Percentiles rank a stretch among this genome's conserved stretches.
These are phyloP conservation scores for Pseudogymnoascus sp. DNA, from an alignment of 2,329 filamentous ascomycete species.

Conservation along the genomic window DNA sequence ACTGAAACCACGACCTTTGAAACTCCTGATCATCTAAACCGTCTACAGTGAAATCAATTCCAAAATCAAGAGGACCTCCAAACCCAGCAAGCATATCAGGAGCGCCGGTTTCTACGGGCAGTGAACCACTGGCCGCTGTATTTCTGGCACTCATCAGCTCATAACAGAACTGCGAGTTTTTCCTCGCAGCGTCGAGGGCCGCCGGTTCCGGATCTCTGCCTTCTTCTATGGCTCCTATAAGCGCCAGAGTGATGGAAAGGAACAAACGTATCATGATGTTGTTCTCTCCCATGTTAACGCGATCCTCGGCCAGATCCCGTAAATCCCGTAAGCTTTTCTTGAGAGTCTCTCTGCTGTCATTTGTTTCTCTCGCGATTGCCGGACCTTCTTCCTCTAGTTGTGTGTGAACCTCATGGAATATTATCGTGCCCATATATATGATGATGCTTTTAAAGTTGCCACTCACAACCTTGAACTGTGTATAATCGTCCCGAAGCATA, in stretches of 20 bases:
- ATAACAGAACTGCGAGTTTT: constrained; percentile 17
- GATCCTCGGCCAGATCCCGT: constrained; percentile 24
- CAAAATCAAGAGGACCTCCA: neutral
- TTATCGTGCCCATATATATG: constrained; percentile 33
- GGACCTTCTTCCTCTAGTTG: constrained; percentile 35
- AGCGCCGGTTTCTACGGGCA: neutral
- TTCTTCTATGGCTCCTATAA: constrained; percentile 29
- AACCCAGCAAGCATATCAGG: neutral
- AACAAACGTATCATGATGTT: constrained; percentile 39
- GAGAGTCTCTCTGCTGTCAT: constrained; percentile 26
- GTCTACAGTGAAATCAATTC: neutral
- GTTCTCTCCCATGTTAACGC: constrained; percentile 35
- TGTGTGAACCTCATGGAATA: constrained; percentile 40
- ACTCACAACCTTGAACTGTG: constrained; percentile 30
- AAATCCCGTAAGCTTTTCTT: constrained; percentile 28
- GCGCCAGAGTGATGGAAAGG: constrained; percentile 32
- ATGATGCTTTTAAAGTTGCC: constrained; percentile 35
- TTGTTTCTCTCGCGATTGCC: constrained; percentile 28
- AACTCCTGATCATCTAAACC: neutral
- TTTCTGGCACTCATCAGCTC: constrained; percentile 13
- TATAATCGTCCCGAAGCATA: constrained; percentile 30
- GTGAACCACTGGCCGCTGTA: neutral
- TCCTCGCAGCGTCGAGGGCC: constrained; percentile 16
- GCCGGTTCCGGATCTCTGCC: constrained; percentile 12
- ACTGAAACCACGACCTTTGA: neutral